Percentiles rank a stretch among this genome's conserved stretches.
phyloP scores from a whole-genome alignment of 805 yeast species.

The Wickerhamomyces queroliae region DNA sequence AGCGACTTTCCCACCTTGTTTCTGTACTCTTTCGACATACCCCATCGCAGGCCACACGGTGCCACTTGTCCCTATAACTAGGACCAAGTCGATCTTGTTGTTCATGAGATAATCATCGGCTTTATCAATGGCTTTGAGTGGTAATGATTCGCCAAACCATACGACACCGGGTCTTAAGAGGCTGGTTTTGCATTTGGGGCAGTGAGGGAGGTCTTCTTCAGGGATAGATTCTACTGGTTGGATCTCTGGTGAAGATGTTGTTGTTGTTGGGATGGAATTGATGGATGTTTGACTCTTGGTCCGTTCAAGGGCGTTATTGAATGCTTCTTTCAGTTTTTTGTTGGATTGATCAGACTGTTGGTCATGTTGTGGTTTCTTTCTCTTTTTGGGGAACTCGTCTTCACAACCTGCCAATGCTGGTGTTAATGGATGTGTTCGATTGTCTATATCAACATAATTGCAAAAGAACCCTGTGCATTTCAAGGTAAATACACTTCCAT shows the following conservation, averaged over 20 bases:
- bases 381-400: slow-evolving; percentile 24
- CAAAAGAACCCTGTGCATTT: slow-evolving; percentile 76
- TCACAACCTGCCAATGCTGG: slow-evolving; percentile 40
- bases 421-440: slow-evolving; percentile 54
- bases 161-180: slow-evolving; percentile 84
- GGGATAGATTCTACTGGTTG: slow-evolving; percentile 43
- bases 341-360: slow-evolving; percentile 2
- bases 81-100: slow-evolving; percentile 57
- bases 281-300: slow-evolving; percentile 5
- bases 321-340: slow-evolving; percentile 8
- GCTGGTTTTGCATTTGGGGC: slow-evolving; percentile 69
- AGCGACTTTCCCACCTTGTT: slow-evolving; percentile 77
- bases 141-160: slow-evolving; percentile 91
- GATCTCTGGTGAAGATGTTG: slow-evolving; percentile 35
- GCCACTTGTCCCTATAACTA: slow-evolving; percentile 84
- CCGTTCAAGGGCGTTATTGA: slow-evolving; percentile 6
- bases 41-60: slow-evolving; percentile 91
- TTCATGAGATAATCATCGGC: slow-evolving; percentile 65
- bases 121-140: slow-evolving; percentile 51
- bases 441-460: slow-evolving; percentile 47
- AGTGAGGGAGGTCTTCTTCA: slow-evolving; percentile 55
- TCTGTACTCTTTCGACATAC: slow-evolving; percentile 70
- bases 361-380: slow-evolving; percentile 8
- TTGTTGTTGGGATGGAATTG: slow-evolving; percentile 8
- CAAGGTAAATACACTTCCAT: slow-evolving; percentile 71